phyloP scores from a whole-genome alignment of 78 protist genomes.

The Paratrimastix pyriformis region DNA sequence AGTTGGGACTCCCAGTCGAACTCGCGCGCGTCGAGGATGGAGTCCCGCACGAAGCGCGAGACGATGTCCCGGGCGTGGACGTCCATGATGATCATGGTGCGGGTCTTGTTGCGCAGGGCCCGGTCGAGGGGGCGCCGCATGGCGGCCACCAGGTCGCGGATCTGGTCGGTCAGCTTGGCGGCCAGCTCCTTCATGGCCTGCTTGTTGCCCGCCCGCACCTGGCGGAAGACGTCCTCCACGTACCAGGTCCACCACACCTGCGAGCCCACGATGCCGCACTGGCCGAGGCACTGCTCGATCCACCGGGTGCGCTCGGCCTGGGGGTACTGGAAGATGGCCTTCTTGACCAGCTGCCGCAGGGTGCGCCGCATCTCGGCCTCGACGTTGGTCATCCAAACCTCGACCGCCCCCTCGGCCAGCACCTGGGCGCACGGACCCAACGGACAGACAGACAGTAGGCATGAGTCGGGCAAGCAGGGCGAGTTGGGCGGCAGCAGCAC shows the following conservation, averaged over 20 bases:
- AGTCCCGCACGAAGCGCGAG: constrained; percentile 70
- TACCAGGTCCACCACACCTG: constrained; percentile 90
- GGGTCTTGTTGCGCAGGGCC: constrained; percentile 52
- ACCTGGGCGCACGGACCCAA: too few relatives aligned
- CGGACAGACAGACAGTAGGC: neutral
- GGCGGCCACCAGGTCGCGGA: constrained; percentile 44
- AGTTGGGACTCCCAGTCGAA: constrained; percentile 88
- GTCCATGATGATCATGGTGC: constrained; percentile 71
- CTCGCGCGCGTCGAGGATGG: constrained; percentile 62
- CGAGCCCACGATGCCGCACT: constrained; percentile 45
- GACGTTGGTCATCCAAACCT: constrained; percentile 71
- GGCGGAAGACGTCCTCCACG: constrained; percentile 63
- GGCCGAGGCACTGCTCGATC: constrained; percentile 47
- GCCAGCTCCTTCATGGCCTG: constrained; percentile 45
- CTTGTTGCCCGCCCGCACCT: constrained; percentile 56
- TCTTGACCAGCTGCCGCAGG: constrained; percentile 49
- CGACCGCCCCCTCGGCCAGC: constrained; percentile 64
- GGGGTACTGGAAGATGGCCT: constrained; percentile 60
- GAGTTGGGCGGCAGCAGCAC: too few relatives aligned
- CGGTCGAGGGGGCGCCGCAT: constrained; percentile 16
- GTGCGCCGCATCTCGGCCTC: constrained; percentile 56
- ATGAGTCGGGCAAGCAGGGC: neutral
- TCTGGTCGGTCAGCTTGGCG: constrained; percentile 28
- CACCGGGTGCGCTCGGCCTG: constrained; percentile 40
- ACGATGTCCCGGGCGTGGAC: constrained; percentile 83